Conservation (phyloP, 164 flowering plant genomes). For the Houttuynia cordata region DNA sequence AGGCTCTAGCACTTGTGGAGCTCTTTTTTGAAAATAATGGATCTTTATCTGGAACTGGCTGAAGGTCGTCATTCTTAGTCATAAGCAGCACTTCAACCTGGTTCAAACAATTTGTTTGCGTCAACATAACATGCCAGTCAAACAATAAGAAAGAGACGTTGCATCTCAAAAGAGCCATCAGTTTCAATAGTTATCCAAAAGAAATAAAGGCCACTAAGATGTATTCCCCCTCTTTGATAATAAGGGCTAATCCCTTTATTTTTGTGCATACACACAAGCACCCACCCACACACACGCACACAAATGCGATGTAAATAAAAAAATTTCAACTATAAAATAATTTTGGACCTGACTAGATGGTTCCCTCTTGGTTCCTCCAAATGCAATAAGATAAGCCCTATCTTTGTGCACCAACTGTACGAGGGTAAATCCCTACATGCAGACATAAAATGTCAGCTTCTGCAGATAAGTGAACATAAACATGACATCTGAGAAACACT, state of each 20-base stretch:
- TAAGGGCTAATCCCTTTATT: too few species aligned
- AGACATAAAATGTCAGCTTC: background rate
- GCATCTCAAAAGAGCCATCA: background rate
- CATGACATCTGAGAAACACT: background rate
- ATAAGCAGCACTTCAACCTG: slow-evolving; percentile 75
- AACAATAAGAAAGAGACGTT: slow-evolving; percentile 37
- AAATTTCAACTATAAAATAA: background rate
- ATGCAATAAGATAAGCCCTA: slow-evolving; percentile 77
- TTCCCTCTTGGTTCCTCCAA: slow-evolving; percentile 87
- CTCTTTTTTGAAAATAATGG: slow-evolving; percentile 32
- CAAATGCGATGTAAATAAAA: too few species aligned
- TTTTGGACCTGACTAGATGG: slow-evolving; percentile 72
- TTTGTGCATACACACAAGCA: too few species aligned
- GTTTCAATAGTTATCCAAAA: too few species aligned
- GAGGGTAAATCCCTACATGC: slow-evolving; percentile 76
- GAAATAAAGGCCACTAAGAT: too few species aligned
- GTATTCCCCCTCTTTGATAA: too few species aligned
- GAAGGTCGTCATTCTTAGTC: slow-evolving; percentile 51
- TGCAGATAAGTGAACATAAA: background rate
- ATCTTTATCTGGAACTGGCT: slow-evolving; percentile 33
- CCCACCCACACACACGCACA: too few species aligned
- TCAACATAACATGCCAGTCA: background rate
- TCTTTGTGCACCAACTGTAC: slow-evolving; percentile 85
- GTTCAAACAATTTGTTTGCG: slow-evolving; percentile 3
- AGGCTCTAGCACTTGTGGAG: slow-evolving; percentile 21